These are phyloP conservation scores for Catharanthus roseus DNA, from an alignment of 257 asterid species.

Conservation along the genomic window DNA sequence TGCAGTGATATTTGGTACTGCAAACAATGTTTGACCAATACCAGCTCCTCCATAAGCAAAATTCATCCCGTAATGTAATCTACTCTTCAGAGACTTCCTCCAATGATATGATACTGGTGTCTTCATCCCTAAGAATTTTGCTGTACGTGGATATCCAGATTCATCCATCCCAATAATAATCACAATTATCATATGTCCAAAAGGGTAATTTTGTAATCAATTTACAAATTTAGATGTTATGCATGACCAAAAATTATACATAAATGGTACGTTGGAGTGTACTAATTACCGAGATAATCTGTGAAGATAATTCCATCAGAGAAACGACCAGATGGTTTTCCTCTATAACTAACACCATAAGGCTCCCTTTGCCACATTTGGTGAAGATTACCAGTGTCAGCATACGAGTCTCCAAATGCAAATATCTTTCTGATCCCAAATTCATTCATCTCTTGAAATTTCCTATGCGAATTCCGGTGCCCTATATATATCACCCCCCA, in stretches of 20 bases:
- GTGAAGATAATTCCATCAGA: conserved; percentile 82
- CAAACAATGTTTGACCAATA: conserved; percentile 44
- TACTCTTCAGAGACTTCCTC: conserved; percentile 41
- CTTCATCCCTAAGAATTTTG: conserved; percentile 51
- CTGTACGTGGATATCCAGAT: conserved; percentile 28
- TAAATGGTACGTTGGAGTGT: neutral
- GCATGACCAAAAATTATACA: too few relatives aligned
- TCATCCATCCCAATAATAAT: too few relatives aligned
- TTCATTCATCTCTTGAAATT: neutral
- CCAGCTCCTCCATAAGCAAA: conserved; percentile 92
- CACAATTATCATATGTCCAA: too few relatives aligned
- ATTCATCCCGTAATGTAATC: conserved; percentile 51
- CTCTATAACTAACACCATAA: conserved; percentile 70
- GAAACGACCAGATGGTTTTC: conserved; percentile 77
- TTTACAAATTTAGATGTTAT: too few relatives aligned
- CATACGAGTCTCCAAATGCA: conserved; percentile 87
- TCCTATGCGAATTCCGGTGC: neutral
- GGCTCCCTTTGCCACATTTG: conserved; percentile 44
- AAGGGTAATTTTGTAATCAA: too few relatives aligned
- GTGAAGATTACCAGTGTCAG: conserved; percentile 68
- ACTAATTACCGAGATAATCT: conserved; percentile 50
- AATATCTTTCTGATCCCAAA: conserved; percentile 40
- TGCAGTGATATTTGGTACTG: conserved; percentile 53
- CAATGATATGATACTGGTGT: conserved; percentile 55
- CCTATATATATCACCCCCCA: neutral